Percentiles rank a stretch among this genome's conserved stretches.
phyloP scores from a whole-genome alignment of 768 basidiomycete species.

The Tricholoma bakamatsutake region DNA sequence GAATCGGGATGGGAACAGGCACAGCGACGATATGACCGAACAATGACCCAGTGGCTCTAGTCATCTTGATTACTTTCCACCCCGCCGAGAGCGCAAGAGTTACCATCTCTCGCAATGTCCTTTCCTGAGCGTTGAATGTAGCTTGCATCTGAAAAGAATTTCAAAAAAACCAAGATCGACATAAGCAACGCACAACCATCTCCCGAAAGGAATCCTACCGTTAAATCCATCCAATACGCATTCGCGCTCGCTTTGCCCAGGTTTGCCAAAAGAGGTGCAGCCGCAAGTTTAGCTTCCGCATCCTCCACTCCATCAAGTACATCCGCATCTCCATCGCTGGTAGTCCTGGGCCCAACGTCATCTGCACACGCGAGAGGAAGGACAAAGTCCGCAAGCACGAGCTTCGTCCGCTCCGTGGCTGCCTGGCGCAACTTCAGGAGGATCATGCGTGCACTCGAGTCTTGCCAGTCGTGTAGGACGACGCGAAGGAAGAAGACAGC shows the following conservation, averaged over 20 bases:
- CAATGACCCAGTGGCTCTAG: constrained; percentile 52
- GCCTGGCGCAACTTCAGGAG: constrained; percentile 40
- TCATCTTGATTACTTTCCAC: constrained; percentile 55
- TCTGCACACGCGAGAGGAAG: constrained; percentile 68
- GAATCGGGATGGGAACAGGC: constrained; percentile 46
- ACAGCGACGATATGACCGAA: constrained; percentile 71
- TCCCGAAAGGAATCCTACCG: constrained; percentile 31
- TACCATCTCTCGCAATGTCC: constrained; percentile 60
- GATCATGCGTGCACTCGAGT: constrained; percentile 44
- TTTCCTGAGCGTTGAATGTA: constrained; percentile 63
- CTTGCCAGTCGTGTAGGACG: constrained; percentile 77
- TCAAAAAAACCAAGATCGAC: neutral
- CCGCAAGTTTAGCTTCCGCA: constrained; percentile 46
- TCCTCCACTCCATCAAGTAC: constrained; percentile 41
- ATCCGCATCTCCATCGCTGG: constrained; percentile 9
- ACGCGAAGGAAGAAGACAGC: constrained; percentile 68
- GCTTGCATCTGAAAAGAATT: constrained; percentile 53
- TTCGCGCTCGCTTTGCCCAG: constrained; percentile 67
- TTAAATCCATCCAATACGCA: constrained; percentile 67
- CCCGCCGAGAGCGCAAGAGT: constrained; percentile 49
- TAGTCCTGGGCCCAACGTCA: constrained; percentile 23
- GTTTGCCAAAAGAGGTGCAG: constrained; percentile 64
- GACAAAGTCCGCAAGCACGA: constrained; percentile 69
- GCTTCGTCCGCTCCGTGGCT: constrained; percentile 45
- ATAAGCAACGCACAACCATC: neutral